Conservation (phyloP, 179 eudicot genomes). For the Vitellaria paradoxa region DNA sequence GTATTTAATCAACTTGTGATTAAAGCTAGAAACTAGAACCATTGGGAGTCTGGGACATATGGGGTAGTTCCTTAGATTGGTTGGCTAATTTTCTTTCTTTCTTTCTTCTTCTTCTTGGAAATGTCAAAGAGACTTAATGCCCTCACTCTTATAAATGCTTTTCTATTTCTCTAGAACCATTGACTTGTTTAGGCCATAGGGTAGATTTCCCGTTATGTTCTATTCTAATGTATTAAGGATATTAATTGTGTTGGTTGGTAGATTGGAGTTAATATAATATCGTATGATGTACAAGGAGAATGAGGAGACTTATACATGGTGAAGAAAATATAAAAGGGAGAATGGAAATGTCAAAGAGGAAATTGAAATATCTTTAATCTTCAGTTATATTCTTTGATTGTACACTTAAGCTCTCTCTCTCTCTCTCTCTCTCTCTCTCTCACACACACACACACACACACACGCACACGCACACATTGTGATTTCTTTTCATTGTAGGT, state of each 20-base stretch:
- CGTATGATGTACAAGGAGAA: neutral
- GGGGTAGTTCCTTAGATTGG: too few relatives aligned
- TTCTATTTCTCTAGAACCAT: neutral
- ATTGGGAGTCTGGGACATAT: neutral
- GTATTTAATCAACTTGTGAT: neutral
- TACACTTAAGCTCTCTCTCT: neutral
- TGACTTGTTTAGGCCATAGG: neutral
- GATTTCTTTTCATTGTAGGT: slow-evolving; percentile 1
- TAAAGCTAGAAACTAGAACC: neutral
- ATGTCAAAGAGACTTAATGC: too few relatives aligned
- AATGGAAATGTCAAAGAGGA: neutral
- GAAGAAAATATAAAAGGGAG: neutral
- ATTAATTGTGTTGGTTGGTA: neutral
- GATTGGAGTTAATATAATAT: too few relatives aligned
- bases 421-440: slow-evolving; percentile 1
- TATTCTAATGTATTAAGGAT: neutral
- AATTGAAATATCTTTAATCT: neutral
- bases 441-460: neutral
- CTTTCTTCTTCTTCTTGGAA: too few relatives aligned
- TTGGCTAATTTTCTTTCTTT: too few relatives aligned
- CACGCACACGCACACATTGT: neutral
- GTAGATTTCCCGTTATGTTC: neutral
- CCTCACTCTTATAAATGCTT: neutral
- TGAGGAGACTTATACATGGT: neutral
- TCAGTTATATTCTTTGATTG: neutral